Evolutionary conservation across 2,329 filamentous ascomycete genomes (phyloP), one percentile per base, ranked within the genome.

Genomic region (Ophiostoma sp.): DNA sequence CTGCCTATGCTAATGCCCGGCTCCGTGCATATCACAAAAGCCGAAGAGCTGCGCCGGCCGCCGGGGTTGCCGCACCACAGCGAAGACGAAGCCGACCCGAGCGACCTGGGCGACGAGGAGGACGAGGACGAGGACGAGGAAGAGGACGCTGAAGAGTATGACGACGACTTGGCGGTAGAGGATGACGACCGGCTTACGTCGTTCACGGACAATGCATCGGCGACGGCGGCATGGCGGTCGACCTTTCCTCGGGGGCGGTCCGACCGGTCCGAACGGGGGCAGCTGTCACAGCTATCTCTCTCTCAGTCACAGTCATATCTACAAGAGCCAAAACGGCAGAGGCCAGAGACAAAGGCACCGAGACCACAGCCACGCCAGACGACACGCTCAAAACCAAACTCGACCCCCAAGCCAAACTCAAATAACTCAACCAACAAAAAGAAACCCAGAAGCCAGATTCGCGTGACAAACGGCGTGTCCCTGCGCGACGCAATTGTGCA

Each of bases 1-100:
- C 78, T 88, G 67, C 86, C 85, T 71, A 87, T 88, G 82, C 83
- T 88, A 71, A 79, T 87, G 76, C 85, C 86, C 2, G 80, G 82
- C 3, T 78, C 81, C n/a, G 84, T 90, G n/a, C 81, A 86, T 69
- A 80, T 90, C 70, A 85, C 84, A 41, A 82, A 81, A 72, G 80
- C 82, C 48, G 75, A 77, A 64, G 80, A 83, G 44, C 39, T 67
- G n/a, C 64, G 64, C 20, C 68, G 62, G 23, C 67, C 52, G 39
- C 52, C 67, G 39, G 35, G 33, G 35, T 36, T 17, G 41, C 52
- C n/a, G 57, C n/a, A 31, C 13, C 68, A 33, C 27, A 35, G 27
- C 27, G 71, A 68, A 8, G 68, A 68, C 17, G 71, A 67, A 1
- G 68, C 57, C 2, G 69, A 36, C 31, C 27, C 54, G 20, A 81